Percentiles rank a stretch among this genome's conserved stretches.
Evolutionary conservation across 495 filamentous ascomycete genomes (phyloP).

Genomic region (Aspergillus affinis): DNA sequence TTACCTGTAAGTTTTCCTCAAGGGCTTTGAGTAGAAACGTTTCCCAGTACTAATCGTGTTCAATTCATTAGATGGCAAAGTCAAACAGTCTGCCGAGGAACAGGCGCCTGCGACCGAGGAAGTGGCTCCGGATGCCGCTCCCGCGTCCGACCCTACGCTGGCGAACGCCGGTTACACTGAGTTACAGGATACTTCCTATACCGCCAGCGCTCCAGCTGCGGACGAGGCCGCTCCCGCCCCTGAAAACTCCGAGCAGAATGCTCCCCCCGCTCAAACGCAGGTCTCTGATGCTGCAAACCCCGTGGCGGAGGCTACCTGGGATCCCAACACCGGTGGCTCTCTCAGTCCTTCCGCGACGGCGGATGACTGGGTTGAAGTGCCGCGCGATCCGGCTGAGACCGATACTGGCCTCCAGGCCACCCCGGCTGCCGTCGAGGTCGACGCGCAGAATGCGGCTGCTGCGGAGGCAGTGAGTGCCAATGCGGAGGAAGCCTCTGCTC

Average conservation of each 20-base stretch:
- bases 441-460: constrained; percentile 20
- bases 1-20: constrained; percentile 67
- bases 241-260: constrained; percentile 35
- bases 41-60: constrained; percentile 28
- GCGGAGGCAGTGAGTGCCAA: constrained; percentile 51
- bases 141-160: constrained; percentile 71
- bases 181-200: constrained; percentile 47
- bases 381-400: constrained; percentile 71
- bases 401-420: constrained; percentile 65
- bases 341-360: constrained; percentile 52
- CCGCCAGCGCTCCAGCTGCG: constrained; percentile 20
- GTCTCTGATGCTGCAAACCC: constrained; percentile 65
- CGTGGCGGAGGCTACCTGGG: constrained; percentile 68
- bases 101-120: constrained; percentile 31
- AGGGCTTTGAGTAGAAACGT: background rate
- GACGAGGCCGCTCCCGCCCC: constrained; percentile 19
- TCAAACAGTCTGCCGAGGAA: constrained; percentile 58
- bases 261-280: constrained; percentile 52
- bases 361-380: constrained; percentile 77
- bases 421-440: constrained; percentile 45
- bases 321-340: constrained; percentile 44
- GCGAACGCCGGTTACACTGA: constrained; percentile 77
- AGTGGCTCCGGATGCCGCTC: constrained; percentile 31
- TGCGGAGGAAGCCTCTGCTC: constrained; percentile 57
- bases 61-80: constrained; percentile 55